These are phyloP conservation scores for Chaetomium olivaceum DNA, from an alignment of 2,329 filamentous ascomycete species.

Conservation along the genomic window DNA sequence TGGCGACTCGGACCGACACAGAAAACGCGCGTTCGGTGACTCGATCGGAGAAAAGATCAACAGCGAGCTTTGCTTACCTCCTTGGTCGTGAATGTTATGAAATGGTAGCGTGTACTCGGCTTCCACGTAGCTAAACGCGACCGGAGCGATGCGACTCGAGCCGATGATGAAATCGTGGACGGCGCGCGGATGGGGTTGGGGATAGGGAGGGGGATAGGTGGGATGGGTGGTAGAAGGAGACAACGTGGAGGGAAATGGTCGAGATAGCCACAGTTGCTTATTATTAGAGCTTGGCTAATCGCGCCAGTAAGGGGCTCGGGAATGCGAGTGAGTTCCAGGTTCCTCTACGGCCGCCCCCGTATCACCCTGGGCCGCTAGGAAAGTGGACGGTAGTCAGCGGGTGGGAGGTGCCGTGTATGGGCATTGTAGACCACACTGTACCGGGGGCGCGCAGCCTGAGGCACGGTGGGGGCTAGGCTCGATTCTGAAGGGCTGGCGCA, in stretches of 20 bases:
- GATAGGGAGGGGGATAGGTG: not conserved
- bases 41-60: not conserved
- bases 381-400: constrained; percentile 5
- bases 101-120: not conserved
- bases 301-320: constrained; percentile 13
- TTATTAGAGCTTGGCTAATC: constrained; percentile 19
- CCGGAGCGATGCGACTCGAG: not conserved
- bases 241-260: not conserved
- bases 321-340: constrained; percentile 8
- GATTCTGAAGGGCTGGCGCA: constrained; percentile 25
- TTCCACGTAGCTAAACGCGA: not conserved
- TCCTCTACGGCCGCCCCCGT: constrained; percentile 11
- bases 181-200: not conserved
- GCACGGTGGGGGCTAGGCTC: constrained; percentile 17
- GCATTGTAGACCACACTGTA: constrained; percentile 13
- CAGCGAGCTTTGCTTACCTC: not conserved
- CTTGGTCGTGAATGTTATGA: not conserved
- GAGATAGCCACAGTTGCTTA: constrained; percentile 18
- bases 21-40: not conserved
- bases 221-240: not conserved
- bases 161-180: not conserved
- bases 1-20: not conserved
- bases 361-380: constrained; percentile 8
- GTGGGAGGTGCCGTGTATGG: not conserved
- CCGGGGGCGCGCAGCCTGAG: constrained; percentile 3